These are phyloP conservation scores for Mucor piriformis DNA, from an alignment of 371 early-diverging fungal genomes.

Conservation along the genomic window DNA sequence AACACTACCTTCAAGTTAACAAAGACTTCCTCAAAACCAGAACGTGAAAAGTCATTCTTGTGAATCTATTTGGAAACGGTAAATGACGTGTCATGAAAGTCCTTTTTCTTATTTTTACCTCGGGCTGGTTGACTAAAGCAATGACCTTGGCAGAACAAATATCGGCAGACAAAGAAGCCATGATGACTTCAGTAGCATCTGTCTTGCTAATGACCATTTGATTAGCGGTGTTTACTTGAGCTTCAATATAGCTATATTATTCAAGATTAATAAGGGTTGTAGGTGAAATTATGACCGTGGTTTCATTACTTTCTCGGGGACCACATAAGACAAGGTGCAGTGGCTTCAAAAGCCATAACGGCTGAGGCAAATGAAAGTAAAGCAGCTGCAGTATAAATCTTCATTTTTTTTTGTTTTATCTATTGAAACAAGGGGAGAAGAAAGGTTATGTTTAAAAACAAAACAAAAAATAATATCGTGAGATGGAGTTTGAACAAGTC, in stretches of 20 bases:
- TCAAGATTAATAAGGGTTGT: not conserved
- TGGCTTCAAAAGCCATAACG: slow-evolving; percentile 37
- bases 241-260: slow-evolving; percentile 26
- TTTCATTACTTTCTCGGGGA: slow-evolving; percentile 38
- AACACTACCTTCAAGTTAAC: slow-evolving; percentile 35
- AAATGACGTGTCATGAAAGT: not conserved
- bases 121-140: slow-evolving; percentile 50
- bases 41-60: slow-evolving; percentile 35
- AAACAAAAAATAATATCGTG: not conserved
- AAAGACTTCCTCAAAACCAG: slow-evolving; percentile 34
- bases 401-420: slow-evolving; percentile 11
- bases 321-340: slow-evolving; percentile 41
- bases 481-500: not conserved
- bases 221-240: slow-evolving; percentile 13
- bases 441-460: not conserved
- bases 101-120: slow-evolving; percentile 27
- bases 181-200: slow-evolving; percentile 33
- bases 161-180: slow-evolving; percentile 33
- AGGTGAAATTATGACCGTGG: too few relatives aligned
- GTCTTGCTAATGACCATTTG: slow-evolving; percentile 39
- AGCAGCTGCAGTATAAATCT: slow-evolving; percentile 20
- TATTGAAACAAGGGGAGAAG: slow-evolving; percentile 16
- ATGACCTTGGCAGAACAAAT: slow-evolving; percentile 46
- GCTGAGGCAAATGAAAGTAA: slow-evolving; percentile 27
- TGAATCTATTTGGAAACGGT: slow-evolving; percentile 35